Percentiles rank a stretch among this genome's conserved stretches.
These are phyloP conservation scores for Asparagopsis taxiformis DNA, from an alignment of 31 red algal species.

Conservation along the genomic window DNA sequence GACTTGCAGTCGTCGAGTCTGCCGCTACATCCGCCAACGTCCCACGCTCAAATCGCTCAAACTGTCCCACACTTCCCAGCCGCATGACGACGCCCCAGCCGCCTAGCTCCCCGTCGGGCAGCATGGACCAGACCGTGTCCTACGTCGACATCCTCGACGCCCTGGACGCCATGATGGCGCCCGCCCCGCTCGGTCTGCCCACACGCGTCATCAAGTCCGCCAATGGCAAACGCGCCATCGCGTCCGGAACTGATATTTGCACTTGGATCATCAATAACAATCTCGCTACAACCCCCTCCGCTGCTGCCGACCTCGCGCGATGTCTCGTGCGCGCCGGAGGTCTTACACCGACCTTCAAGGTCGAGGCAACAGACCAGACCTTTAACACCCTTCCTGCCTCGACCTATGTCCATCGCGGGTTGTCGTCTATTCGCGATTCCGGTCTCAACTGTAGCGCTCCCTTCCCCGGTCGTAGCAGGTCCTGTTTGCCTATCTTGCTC, in stretches of 20 bases:
- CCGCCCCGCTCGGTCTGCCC: conserved; percentile 4
- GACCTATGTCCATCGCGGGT: conserved; percentile 41
- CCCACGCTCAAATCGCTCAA: no score
- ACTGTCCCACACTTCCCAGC: no score
- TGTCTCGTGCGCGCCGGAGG: conserved; percentile 28
- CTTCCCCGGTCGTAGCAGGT: conserved; percentile 11
- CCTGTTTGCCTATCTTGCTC: conserved; percentile 20
- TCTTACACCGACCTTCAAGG: conserved; percentile 40
- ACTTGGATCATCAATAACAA: conserved; percentile 31
- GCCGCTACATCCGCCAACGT: no score
- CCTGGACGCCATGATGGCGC: conserved; percentile 55
- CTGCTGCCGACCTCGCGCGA: conserved; percentile 32
- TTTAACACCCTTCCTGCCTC: conserved; percentile 7
- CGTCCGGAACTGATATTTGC: conserved; percentile 31
- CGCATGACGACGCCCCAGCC: no score
- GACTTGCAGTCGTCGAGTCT: no score
- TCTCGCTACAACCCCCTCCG: conserved; percentile 20
- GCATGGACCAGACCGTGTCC: not conserved
- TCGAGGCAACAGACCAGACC: conserved; percentile 29
- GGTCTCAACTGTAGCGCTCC: conserved; percentile 30
- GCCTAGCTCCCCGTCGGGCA: not conserved
- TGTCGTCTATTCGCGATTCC: conserved; percentile 9
- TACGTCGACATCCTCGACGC: conserved; percentile 49
- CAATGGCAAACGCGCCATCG: conserved; percentile 16
- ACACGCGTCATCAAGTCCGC: conserved; percentile 25